Percentiles rank a stretch among this genome's conserved stretches.
phyloP scores from a whole-genome alignment of 1,284 basidiomycete genomes.

The Phylloboletellus chloephorus region DNA sequence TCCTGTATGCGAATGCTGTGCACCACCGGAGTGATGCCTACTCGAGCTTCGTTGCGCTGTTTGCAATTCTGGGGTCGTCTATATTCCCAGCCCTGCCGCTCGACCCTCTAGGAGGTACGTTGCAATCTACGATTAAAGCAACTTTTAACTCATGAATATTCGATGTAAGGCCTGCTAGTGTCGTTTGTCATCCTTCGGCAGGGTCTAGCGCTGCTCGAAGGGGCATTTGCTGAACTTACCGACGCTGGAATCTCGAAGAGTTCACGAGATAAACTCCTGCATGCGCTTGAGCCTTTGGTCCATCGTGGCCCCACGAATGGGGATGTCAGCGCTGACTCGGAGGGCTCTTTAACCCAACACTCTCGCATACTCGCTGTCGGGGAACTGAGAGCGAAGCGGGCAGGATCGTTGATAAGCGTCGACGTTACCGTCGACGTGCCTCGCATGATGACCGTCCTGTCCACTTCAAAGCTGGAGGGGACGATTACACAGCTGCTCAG shows the following conservation, averaged over 20 bases:
- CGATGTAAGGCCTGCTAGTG: slow-evolving; percentile 67
- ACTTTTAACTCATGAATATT: slow-evolving; percentile 10
- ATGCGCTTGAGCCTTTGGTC: slow-evolving; percentile 53
- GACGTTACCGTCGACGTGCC: slow-evolving; percentile 72
- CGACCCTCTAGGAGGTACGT: slow-evolving; percentile 86
- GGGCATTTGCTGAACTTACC: slow-evolving; percentile 78
- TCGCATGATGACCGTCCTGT: slow-evolving; percentile 50
- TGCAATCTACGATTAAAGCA: neutral
- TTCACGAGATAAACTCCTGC: slow-evolving; percentile 50
- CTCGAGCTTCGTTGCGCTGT: slow-evolving; percentile 81
- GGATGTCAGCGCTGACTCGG: neutral
- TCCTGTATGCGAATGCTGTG: slow-evolving; percentile 86
- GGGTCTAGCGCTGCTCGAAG: slow-evolving; percentile 66
- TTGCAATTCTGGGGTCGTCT: slow-evolving; percentile 86
- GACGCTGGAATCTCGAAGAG: slow-evolving; percentile 73
- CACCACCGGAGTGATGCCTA: slow-evolving; percentile 95
- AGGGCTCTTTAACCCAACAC: slow-evolving; percentile 8
- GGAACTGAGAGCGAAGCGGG: slow-evolving; percentile 70
- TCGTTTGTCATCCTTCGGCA: slow-evolving; percentile 87
- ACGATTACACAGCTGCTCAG: slow-evolving; percentile 60
- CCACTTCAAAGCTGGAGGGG: slow-evolving; percentile 56
- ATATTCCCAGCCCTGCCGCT: slow-evolving; percentile 81
- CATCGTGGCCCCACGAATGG: slow-evolving; percentile 18
- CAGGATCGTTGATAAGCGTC: slow-evolving; percentile 71
- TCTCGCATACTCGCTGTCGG: slow-evolving; percentile 48